Evolutionary conservation across 1,284 basidiomycete genomes (phyloP).

Genomic region (Coniferiporia sulphurascens): DNA sequence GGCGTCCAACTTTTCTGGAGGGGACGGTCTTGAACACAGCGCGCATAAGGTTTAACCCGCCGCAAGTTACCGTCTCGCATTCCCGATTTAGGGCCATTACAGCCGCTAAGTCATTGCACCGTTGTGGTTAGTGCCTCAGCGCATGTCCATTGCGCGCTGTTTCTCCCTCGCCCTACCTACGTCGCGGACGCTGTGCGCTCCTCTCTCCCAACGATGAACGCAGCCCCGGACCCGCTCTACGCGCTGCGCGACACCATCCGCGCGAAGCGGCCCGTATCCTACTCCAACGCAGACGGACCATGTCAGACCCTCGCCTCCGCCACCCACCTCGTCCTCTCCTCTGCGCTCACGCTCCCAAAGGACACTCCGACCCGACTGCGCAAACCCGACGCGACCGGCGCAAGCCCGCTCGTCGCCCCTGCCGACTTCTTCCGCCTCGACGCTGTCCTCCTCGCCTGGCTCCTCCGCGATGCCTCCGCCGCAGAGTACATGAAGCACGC

Average conservation of each 20-base stretch:
- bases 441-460: slow-evolving; percentile 79
- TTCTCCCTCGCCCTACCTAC: not conserved
- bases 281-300: slow-evolving; percentile 40
- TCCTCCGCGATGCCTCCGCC: slow-evolving; percentile 62
- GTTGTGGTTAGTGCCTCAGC: not conserved
- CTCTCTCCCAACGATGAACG: slow-evolving; percentile 10
- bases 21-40: slow-evolving; percentile 84
- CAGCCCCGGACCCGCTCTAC: slow-evolving; percentile 44
- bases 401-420: slow-evolving; percentile 34
- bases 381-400: slow-evolving; percentile 48
- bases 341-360: slow-evolving; percentile 56
- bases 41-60: slow-evolving; percentile 60
- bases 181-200: not conserved
- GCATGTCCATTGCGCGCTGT: not conserved
- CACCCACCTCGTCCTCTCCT: slow-evolving; percentile 59
- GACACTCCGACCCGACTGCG: slow-evolving; percentile 70
- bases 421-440: slow-evolving; percentile 67
- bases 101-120: slow-evolving; percentile 61
- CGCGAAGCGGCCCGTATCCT: slow-evolving; percentile 44
- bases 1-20: slow-evolving; percentile 88
- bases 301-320: slow-evolving; percentile 52
- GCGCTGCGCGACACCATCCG: slow-evolving; percentile 56
- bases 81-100: slow-evolving; percentile 74
- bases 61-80: slow-evolving; percentile 67
- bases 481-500: slow-evolving; percentile 87